Evolutionary conservation across 1,284 basidiomycete genomes (phyloP), one percentile per base, ranked within the genome.

Genomic region (Rugiboletus extremiorientalis): DNA sequence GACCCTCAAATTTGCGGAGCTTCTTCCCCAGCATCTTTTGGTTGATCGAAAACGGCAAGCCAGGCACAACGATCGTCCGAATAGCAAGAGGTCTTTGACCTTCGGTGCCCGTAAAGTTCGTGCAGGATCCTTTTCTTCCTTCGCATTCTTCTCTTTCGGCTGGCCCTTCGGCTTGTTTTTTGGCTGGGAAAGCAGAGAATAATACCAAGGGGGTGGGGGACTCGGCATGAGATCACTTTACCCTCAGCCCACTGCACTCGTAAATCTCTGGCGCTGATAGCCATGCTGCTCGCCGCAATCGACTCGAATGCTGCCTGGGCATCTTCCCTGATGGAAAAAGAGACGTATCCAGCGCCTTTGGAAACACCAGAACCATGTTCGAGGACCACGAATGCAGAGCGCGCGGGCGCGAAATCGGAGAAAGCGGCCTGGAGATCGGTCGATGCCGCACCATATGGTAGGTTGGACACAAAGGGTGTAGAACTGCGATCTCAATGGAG

Each of bases 321-420:
- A 76, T 99, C 97, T 66, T 97, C 92, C 54, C 82, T 84, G 60
- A 94, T 81, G 3, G 95, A 88, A 74, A 96, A 99, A 0, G 94
- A 90, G 59, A 98, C 94, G 73, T 98, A 99, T 60, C 96, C 96
- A n/a, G 98, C 94, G 64, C 96, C 97, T 72, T 98, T 98, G 6
- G 94, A 96, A 31, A 88, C 82, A 38, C 91, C 89, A 0, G 89
- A 86, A 43, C 85, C 87, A 46, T 83, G 84, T 60, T 93, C 89
- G 6, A 88, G 86, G 15, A 98, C 96, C 3, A 99, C 88, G 70
- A 99, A 99, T 0, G 95, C 96, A 37, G 92, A 89, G 46, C 94
- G 85, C 23, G 99, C 88, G 15, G 96, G 97, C 4, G 95, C 97
- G 60, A 98, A 85, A 71, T 96, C 94, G 18, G 96, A 98, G 78